Conservation (phyloP, 176 grass and related monocot genomes). For the Microstegium vimineum region DNA sequence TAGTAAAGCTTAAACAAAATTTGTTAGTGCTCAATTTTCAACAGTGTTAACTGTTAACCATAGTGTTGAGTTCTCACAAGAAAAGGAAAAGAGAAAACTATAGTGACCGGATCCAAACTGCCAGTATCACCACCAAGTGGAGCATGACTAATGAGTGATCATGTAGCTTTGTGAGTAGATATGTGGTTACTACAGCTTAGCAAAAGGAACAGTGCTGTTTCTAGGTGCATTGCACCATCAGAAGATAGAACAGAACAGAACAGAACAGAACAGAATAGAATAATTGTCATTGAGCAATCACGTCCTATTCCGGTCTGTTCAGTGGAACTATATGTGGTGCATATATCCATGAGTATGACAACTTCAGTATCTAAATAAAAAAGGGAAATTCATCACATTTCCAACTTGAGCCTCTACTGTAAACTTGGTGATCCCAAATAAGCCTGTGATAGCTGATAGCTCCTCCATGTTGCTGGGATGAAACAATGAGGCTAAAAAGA, state of each 20-base stretch:
- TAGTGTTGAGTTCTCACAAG: not conserved
- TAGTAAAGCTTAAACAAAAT: not conserved
- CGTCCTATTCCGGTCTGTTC: constrained; percentile 18
- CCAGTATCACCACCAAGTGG: not conserved
- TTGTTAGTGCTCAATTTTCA: constrained; percentile 1
- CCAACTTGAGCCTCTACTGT: constrained; percentile 9
- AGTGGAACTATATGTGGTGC: constrained; percentile 13
- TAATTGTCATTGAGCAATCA: constrained; percentile 7
- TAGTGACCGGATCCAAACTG: not conserved
- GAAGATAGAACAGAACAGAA: too few relatives aligned
- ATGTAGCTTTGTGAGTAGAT: not conserved
- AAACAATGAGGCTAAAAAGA: not conserved
- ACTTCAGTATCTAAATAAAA: constrained; percentile 23
- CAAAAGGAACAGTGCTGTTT: constrained; percentile 3
- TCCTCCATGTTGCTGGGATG: not conserved
- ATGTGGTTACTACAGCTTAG: constrained; percentile 3
- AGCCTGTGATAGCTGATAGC: not conserved
- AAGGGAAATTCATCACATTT: constrained; percentile 10
- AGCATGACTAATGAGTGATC: not conserved
- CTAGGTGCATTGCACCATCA: constrained; percentile 4
- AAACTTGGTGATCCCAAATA: not conserved
- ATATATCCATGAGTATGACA: constrained; percentile 24
- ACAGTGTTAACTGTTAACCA: not conserved
- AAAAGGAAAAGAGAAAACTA: not conserved
- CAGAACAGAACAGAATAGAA: not conserved